These are phyloP conservation scores for Alternaria ethzedia DNA, from an alignment of 2,329 filamentous ascomycete genomes.

Conservation along the genomic window DNA sequence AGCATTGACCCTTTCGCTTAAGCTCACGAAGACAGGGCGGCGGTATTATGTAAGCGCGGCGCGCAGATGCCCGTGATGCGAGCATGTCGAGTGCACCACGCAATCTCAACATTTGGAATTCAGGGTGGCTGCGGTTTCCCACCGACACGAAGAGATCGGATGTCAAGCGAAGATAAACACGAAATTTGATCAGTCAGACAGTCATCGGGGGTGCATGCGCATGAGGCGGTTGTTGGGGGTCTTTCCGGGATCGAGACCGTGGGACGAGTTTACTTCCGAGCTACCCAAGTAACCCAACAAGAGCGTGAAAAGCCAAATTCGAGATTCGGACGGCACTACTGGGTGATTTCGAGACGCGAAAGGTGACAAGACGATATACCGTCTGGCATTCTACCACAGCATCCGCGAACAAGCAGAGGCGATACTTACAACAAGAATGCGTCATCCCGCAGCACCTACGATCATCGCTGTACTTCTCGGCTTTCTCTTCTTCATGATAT, in stretches of 20 bases:
- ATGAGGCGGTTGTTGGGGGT: background rate
- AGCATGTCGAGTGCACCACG: background rate
- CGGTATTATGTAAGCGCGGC: background rate
- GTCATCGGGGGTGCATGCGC: background rate
- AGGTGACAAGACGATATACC: background rate
- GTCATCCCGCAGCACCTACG: constrained; percentile 44
- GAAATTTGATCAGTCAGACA: background rate
- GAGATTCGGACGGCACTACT: background rate
- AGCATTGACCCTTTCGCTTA: background rate
- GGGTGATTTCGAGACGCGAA: background rate
- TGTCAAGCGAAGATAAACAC: background rate
- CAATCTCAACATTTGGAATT: background rate
- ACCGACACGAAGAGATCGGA: background rate
- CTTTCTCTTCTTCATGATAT: constrained; percentile 35
- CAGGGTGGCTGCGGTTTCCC: background rate
- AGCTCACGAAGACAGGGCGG: background rate
- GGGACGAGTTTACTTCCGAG: background rate
- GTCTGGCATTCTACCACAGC: background rate
- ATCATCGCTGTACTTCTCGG: constrained; percentile 42
- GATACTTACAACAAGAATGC: constrained; percentile 25
- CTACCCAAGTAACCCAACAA: background rate
- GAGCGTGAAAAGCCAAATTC: background rate
- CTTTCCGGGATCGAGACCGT: background rate
- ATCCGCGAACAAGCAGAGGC: background rate
- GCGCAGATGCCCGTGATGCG: background rate